Conservation (phyloP, 2,329 filamentous ascomycete genomes). For the Helotiales sp. region DNA sequence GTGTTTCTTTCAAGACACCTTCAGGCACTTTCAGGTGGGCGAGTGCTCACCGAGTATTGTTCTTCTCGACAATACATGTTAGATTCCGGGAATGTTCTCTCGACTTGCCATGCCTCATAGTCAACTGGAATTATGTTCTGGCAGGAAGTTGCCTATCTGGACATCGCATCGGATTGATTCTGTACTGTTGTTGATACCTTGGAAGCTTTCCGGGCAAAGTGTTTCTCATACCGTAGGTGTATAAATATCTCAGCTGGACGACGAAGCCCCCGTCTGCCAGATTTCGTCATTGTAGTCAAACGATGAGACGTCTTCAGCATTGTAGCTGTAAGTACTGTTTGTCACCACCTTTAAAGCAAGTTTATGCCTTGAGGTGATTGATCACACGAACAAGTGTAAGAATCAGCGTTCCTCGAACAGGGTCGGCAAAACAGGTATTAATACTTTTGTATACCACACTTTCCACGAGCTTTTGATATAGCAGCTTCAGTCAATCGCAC, state of each 20-base stretch:
- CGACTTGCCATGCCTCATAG: not conserved
- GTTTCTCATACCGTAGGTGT: not conserved
- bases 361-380: not conserved
- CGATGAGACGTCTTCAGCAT: not conserved
- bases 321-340: not conserved
- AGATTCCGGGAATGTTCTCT: not conserved
- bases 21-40: not conserved
- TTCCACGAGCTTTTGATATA: not conserved
- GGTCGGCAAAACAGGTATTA: not conserved
- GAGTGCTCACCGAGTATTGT: not conserved
- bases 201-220: not conserved
- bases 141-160: not conserved
- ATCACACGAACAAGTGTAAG: not conserved
- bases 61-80: not conserved
- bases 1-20: not conserved
- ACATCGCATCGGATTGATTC: not conserved
- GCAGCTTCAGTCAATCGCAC: not conserved
- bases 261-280: slow-evolving; percentile 10
- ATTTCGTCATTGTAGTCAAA: slow-evolving; percentile 5
- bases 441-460: not conserved
- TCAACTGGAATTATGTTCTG: not conserved
- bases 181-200: not conserved
- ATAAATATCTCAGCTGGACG: slow-evolving; percentile 1
- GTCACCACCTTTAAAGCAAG: not conserved
- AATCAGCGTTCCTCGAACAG: too few relatives aligned